Percentiles rank a stretch among this genome's conserved stretches.
Conservation (phyloP, 441 rosid species). For the Populus hybrid region DNA sequence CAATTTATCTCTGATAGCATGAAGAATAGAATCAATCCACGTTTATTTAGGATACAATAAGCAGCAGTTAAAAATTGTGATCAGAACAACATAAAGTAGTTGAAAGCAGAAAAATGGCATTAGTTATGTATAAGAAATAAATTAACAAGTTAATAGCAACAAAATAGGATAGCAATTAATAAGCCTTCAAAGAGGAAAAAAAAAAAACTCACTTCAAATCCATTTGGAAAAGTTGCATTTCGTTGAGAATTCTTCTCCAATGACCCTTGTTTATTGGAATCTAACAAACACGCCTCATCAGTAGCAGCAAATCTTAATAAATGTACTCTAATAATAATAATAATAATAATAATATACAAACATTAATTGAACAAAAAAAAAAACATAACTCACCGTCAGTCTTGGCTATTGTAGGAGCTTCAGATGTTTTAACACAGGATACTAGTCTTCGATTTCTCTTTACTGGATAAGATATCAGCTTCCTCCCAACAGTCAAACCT, state of each 20-base stretch:
- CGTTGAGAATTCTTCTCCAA: conserved; percentile 33
- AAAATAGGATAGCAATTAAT: not conserved
- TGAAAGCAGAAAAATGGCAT: not conserved
- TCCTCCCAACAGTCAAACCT: conserved; percentile 29
- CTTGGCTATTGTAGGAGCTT: conserved; percentile 34
- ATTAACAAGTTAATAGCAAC: not conserved
- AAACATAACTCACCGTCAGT: conserved; percentile 12
- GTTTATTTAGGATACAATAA: not conserved
- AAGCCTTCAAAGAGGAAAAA: not conserved
- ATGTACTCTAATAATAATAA: not conserved
- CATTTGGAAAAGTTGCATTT: conserved; percentile 62
- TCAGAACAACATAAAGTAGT: not conserved
- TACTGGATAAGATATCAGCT: conserved; percentile 19
- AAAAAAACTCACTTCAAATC: conserved; percentile 55
- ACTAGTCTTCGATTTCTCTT: conserved; percentile 27
- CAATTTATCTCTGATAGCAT: not conserved
- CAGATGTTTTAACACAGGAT: conserved; percentile 49
- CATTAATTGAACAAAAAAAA: not conserved
- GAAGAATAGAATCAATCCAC: not conserved
- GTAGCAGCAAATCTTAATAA: not conserved
- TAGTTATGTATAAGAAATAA: not conserved
- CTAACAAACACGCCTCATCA: conserved; percentile 32
- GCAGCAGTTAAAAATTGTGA: not conserved
- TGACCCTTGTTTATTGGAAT: conserved; percentile 29
- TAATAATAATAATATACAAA: not conserved